Evolutionary conservation across 1,139 yeast genomes (phyloP).

Genomic region (Kodamaea sp.): DNA sequence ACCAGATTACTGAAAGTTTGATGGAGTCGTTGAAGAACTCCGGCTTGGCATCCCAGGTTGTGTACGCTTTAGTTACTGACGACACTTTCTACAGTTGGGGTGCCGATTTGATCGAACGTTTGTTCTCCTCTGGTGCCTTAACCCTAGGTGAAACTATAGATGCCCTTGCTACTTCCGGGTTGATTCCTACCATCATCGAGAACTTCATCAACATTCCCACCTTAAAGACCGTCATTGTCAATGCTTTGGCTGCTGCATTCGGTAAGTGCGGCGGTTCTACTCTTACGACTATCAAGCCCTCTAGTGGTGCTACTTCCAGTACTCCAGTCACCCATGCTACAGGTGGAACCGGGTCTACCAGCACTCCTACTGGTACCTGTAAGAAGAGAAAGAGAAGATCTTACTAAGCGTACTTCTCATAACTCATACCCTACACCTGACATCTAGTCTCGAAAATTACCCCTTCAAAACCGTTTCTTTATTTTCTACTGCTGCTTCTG

Average conservation of each 20-base stretch:
- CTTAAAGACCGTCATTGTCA: constrained; percentile 42
- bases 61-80: constrained; percentile 42
- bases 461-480: background rate
- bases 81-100: constrained; percentile 42
- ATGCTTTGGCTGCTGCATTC: constrained; percentile 49
- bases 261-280: constrained; percentile 41
- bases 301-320: constrained; percentile 20
- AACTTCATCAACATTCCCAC: constrained; percentile 44
- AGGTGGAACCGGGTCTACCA: constrained; percentile 2
- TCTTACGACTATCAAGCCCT: constrained; percentile 25
- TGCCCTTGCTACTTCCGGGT: constrained; percentile 40
- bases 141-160: constrained; percentile 28
- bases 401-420: constrained; percentile 16
- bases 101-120: constrained; percentile 37
- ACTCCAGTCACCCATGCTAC: too few species aligned
- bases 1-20: constrained; percentile 33
- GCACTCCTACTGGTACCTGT: constrained; percentile 18
- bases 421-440: background rate
- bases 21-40: constrained; percentile 49
- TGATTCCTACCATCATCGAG: constrained; percentile 39
- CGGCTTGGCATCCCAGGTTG: constrained; percentile 46
- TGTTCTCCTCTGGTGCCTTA: constrained; percentile 34
- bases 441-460: background rate
- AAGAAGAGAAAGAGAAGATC: constrained; percentile 35
- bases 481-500: background rate